Percentiles rank a stretch among this genome's conserved stretches.
phyloP scores from a whole-genome alignment of 2,329 filamentous ascomycete genomes.

The Trichoderma simmonsii region DNA sequence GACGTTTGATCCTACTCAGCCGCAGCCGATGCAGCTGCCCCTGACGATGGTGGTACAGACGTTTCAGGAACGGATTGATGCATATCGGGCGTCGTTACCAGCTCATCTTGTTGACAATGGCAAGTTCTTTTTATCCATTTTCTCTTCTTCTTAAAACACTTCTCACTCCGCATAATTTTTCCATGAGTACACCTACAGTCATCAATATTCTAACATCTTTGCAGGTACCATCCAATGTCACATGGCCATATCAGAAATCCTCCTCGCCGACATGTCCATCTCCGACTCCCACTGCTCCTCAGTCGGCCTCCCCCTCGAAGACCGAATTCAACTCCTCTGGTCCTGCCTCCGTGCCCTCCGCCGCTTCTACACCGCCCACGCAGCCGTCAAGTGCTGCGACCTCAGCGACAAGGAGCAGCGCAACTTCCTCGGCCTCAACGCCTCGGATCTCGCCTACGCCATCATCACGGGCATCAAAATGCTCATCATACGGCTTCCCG shows the following conservation, averaged over 20 bases:
- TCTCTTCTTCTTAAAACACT: background rate
- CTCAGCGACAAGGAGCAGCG: constrained; percentile 30
- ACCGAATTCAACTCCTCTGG: constrained; percentile 47
- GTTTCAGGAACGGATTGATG: constrained; percentile 44
- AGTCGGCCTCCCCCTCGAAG: constrained; percentile 33
- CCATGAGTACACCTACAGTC: background rate
- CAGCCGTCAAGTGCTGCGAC: constrained; percentile 32
- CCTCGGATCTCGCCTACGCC: constrained; percentile 47
- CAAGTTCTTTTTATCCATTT: constrained; percentile 20
- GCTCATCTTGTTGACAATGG: constrained; percentile 35
- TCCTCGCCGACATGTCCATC: constrained; percentile 47
- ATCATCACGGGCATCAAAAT: constrained; percentile 47
- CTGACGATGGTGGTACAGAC: constrained; percentile 41
- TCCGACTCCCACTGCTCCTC: constrained; percentile 36
- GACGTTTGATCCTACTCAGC: constrained; percentile 29
- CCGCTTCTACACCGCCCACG: constrained; percentile 37
- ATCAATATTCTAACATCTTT: background rate
- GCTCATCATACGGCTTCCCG: constrained; percentile 43
- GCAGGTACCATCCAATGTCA: constrained; percentile 42
- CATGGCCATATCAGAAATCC: constrained; percentile 43
- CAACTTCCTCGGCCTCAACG: constrained; percentile 41
- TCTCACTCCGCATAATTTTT: background rate
- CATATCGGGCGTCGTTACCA: constrained; percentile 37
- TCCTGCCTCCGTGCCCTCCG: constrained; percentile 41
- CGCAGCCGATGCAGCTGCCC: constrained; percentile 35